Conservation (phyloP, 2,329 filamentous ascomycete genomes). For the Rhynchosporium graminicola region DNA sequence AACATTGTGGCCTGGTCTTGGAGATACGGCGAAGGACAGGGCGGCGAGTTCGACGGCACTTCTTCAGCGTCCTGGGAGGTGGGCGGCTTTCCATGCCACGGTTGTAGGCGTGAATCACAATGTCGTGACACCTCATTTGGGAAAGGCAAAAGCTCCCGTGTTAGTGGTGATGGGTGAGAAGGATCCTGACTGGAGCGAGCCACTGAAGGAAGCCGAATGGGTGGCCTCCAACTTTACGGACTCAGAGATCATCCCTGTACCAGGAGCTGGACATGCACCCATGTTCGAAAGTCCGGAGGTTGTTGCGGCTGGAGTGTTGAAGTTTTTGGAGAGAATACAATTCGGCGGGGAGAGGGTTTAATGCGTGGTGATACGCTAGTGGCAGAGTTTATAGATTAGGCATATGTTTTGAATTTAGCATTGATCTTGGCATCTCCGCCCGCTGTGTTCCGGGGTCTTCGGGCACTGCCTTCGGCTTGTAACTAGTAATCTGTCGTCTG, state of each 20-base stretch:
- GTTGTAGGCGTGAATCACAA: slow-evolving; percentile 11
- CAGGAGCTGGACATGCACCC: slow-evolving; percentile 16
- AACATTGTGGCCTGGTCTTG: slow-evolving; percentile 17
- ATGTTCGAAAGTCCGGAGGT: slow-evolving; percentile 19
- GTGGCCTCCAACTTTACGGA: slow-evolving; percentile 20
- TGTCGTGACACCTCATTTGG: slow-evolving; percentile 6
- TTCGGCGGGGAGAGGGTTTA: slow-evolving; percentile 21
- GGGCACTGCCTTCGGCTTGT: too few species aligned
- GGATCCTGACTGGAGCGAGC: slow-evolving; percentile 18
- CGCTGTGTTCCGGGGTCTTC: too few species aligned
- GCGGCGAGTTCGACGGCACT: slow-evolving; percentile 5
- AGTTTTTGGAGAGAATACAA: slow-evolving; percentile 15
- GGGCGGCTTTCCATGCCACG: slow-evolving; percentile 9
- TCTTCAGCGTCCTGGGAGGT: slow-evolving; percentile 9
- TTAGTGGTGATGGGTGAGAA: slow-evolving; percentile 15
- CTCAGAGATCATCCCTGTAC: slow-evolving; percentile 9
- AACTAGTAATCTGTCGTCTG: too few species aligned
- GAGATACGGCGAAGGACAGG: slow-evolving; percentile 5
- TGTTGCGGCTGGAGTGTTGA: slow-evolving; percentile 8
- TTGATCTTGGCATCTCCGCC: too few species aligned
- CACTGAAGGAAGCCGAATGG: slow-evolving; percentile 16
- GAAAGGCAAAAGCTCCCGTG: slow-evolving; percentile 13
- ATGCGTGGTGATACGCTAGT: background rate
- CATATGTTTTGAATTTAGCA: too few species aligned
- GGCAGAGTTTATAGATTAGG: too few species aligned